Evolutionary conservation across 2,329 filamentous ascomycete genomes (phyloP).

Genomic region (Fusarium nurragi): DNA sequence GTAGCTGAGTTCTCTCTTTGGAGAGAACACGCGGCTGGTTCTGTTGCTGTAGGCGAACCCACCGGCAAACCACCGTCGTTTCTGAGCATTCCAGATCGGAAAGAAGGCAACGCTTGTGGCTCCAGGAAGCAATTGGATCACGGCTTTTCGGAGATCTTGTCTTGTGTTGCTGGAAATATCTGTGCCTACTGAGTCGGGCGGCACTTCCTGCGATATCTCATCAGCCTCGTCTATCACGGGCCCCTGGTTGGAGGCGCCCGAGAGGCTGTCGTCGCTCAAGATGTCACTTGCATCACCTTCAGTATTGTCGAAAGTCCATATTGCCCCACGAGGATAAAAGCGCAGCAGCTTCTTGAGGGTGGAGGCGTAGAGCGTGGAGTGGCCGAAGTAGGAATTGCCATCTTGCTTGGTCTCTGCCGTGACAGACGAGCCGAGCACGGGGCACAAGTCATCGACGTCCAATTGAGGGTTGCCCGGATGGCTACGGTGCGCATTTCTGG

Average conservation of each 20-base stretch:
- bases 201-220: background rate
- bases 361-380: fast-evolving
- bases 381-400: background rate
- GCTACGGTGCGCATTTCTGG: background rate
- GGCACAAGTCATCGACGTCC: background rate
- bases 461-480: background rate
- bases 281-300: background rate
- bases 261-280: background rate
- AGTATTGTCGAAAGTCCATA: background rate
- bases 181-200: too few species aligned
- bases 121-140: fast-evolving
- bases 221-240: background rate
- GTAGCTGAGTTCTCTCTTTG: background rate
- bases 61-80: constrained; percentile 1
- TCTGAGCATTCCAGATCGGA: background rate
- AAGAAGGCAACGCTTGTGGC: background rate
- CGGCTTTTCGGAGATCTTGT: background rate
- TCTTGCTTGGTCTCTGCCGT: background rate
- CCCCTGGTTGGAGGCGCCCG: background rate
- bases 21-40: background rate
- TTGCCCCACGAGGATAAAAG: background rate
- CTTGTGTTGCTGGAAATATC: background rate
- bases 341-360: background rate
- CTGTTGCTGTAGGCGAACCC: background rate
- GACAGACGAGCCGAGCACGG: background rate